Conservation (phyloP, 1,284 basidiomycete species). For the Stereum hirsutum region DNA sequence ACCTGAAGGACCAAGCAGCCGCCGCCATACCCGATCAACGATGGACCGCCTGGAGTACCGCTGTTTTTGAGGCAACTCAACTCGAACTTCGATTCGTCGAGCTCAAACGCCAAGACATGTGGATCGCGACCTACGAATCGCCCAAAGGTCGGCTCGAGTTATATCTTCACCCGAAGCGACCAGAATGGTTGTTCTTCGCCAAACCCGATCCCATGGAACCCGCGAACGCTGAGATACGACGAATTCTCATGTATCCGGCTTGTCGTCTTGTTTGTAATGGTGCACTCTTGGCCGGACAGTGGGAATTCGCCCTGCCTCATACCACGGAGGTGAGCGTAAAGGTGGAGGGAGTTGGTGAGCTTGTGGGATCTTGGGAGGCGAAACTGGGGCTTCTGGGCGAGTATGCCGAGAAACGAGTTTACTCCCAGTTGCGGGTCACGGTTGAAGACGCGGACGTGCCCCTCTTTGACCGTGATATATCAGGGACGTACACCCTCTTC, state of each 20-base stretch:
- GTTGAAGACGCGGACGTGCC: constrained; percentile 39
- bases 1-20: constrained; percentile 34
- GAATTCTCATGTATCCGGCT: constrained; percentile 60
- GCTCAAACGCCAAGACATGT: constrained; percentile 80
- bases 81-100: constrained; percentile 80
- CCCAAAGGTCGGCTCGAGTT: constrained; percentile 69
- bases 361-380: constrained; percentile 81
- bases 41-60: constrained; percentile 63
- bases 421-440: constrained; percentile 57
- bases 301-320: constrained; percentile 79
- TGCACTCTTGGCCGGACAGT: constrained; percentile 61
- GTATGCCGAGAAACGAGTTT: constrained; percentile 59
- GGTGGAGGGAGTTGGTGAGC: constrained; percentile 60
- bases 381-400: constrained; percentile 71
- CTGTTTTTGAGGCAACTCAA: constrained; percentile 53
- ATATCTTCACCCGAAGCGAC: constrained; percentile 63
- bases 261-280: constrained; percentile 61
- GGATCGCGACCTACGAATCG: constrained; percentile 78
- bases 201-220: constrained; percentile 60
- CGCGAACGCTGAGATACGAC: constrained; percentile 75
- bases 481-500: constrained; percentile 72
- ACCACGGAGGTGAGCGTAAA: constrained; percentile 44
- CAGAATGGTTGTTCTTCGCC: constrained; percentile 84
- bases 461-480: constrained; percentile 73
- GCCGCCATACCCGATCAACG: constrained; percentile 36